These are phyloP conservation scores for Gentiana dahurica DNA, from an alignment of 257 asterid genomes.

Conservation along the genomic window DNA sequence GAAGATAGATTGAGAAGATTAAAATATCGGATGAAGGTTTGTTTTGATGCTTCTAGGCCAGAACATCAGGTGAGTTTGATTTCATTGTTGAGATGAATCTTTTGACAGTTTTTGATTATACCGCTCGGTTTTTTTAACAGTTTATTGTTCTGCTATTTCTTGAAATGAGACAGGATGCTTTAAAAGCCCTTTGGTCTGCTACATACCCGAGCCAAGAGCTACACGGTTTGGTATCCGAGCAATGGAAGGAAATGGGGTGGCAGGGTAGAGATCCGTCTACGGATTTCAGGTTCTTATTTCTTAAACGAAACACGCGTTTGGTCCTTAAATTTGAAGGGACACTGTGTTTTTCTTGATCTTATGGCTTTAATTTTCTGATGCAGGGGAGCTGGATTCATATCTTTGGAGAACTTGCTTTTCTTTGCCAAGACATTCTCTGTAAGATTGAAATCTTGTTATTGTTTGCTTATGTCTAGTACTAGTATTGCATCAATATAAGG, in stretches of 20 bases:
- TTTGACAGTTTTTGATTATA: no score
- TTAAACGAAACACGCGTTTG: not conserved
- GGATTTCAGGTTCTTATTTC: conserved; percentile 53
- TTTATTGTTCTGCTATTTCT: not conserved
- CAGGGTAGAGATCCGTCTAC: conserved; percentile 96
- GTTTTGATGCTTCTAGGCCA: conserved; percentile 58
- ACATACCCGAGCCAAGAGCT: conserved; percentile 68
- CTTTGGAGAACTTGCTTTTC: conserved; percentile 75
- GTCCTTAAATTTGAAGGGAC: not conserved
- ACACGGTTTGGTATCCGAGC: conserved; percentile 65
- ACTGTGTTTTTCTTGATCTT: not conserved
- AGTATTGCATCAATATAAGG: no score
- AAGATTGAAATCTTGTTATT: conserved; percentile 12
- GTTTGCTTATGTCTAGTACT: not conserved
- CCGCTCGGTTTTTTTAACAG: no score
- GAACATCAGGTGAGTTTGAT: conserved; percentile 61
- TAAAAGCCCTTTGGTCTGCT: conserved; percentile 76
- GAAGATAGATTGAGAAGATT: conserved; percentile 66
- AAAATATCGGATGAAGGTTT: conserved; percentile 54
- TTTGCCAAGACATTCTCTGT: conserved; percentile 74
- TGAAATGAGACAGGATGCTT: conserved; percentile 37
- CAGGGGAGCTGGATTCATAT: conserved; percentile 89
- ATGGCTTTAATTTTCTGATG: conserved; percentile 5
- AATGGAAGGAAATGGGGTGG: conserved; percentile 98
- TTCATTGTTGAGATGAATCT: not conserved